phyloP scores from a whole-genome alignment of 2,329 filamentous ascomycete species.

The Fusarium annulatum region DNA sequence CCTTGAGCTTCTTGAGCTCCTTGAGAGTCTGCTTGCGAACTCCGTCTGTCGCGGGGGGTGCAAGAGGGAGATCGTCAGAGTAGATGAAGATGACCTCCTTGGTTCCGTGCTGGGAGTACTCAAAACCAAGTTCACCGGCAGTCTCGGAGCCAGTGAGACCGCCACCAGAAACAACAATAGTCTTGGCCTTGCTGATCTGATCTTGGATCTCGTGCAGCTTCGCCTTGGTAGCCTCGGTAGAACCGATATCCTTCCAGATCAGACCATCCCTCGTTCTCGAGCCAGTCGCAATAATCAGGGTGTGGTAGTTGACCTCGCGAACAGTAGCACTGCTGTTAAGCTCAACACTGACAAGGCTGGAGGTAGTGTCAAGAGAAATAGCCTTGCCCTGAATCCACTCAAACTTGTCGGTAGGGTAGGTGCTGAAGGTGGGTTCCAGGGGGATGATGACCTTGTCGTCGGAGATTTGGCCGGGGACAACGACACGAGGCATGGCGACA shows the following conservation, averaged over 20 bases:
- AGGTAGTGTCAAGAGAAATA: conserved; percentile 53
- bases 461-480: conserved; percentile 58
- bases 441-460: conserved; percentile 54
- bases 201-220: conserved; percentile 52
- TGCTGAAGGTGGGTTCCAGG: conserved; percentile 57
- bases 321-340: conserved; percentile 47
- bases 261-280: conserved; percentile 54
- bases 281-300: conserved; percentile 67
- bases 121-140: conserved; percentile 62
- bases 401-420: conserved; percentile 60
- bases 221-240: conserved; percentile 55
- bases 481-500: conserved; percentile 59
- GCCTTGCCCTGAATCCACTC: conserved; percentile 65
- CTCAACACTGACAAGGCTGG: conserved; percentile 56
- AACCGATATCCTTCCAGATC: conserved; percentile 62
- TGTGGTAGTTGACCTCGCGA: conserved; percentile 60
- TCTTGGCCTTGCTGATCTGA: conserved; percentile 56
- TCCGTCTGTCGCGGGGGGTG: conserved; percentile 46
- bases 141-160: conserved; percentile 63
- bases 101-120: conserved; percentile 55
- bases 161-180: conserved; percentile 63
- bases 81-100: conserved; percentile 62
- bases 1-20: conserved; percentile 57
- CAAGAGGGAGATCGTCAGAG: conserved; percentile 53
- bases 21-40: conserved; percentile 54